A percentile compares a stretch with the other conserved stretches of the same genome.
These are phyloP conservation scores for Peribolospora baueri DNA, from an alignment of 768 basidiomycete genomes.

Conservation along the genomic window DNA sequence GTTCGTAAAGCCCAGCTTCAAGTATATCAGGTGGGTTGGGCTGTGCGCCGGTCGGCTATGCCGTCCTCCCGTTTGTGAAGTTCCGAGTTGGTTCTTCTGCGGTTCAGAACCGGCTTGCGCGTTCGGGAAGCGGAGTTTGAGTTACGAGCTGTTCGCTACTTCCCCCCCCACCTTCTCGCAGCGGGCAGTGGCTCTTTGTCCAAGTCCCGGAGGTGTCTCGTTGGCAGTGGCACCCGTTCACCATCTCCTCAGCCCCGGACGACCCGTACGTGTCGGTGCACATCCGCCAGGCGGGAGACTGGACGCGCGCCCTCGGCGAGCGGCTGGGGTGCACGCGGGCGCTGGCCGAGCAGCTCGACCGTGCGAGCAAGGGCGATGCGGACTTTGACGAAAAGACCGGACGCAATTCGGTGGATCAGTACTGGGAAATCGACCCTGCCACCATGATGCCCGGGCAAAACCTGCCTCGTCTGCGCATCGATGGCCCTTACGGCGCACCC, in stretches of 20 bases:
- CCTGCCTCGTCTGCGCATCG: conserved; percentile 50
- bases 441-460: conserved; percentile 9
- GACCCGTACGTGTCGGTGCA: conserved; percentile 81
- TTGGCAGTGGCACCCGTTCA: conserved; percentile 85
- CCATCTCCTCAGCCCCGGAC: conserved; percentile 38
- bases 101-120: too few species aligned
- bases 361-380: conserved; percentile 14
- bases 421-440: neutral
- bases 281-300: conserved; percentile 82
- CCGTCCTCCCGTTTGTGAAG: neutral
- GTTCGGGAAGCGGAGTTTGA: neutral
- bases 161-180: conserved; percentile 6
- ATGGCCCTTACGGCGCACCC: conserved; percentile 81
- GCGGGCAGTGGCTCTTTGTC: conserved; percentile 69
- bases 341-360: conserved; percentile 6
- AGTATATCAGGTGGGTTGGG: conserved; percentile 33
- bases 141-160: too few species aligned
- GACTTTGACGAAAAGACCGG: neutral
- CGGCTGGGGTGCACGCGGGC: conserved; percentile 34
- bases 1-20: conserved; percentile 74
- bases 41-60: conserved; percentile 1
- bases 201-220: conserved; percentile 63
- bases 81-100: too few species aligned
- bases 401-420: too few species aligned
- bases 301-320: conserved; percentile 56